These are phyloP conservation scores for Populus trichocarpa DNA, from an alignment of 441 rosid genomes.

Conservation along the genomic window DNA sequence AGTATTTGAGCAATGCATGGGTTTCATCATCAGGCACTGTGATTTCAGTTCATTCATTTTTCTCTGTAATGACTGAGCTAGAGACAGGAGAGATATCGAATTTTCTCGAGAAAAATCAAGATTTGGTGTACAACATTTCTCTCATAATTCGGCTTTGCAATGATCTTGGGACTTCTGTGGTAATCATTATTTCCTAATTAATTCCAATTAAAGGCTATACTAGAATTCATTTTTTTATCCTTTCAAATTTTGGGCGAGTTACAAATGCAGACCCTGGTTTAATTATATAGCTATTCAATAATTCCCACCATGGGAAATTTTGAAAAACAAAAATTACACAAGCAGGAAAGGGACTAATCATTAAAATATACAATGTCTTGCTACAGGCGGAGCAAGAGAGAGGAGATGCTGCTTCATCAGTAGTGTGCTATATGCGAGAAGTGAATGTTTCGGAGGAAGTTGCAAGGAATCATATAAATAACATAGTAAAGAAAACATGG, in stretches of 20 bases:
- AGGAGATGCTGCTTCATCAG: constrained; percentile 48
- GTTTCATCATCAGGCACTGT: constrained; percentile 40
- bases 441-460: constrained; percentile 23
- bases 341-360: background rate
- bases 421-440: constrained; percentile 38
- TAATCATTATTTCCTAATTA: background rate
- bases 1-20: constrained; percentile 41
- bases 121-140: constrained; percentile 31
- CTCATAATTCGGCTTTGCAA: constrained; percentile 49
- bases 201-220: background rate
- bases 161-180: constrained; percentile 47
- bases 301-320: background rate
- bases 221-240: background rate
- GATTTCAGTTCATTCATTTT: constrained; percentile 31
- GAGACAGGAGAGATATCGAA: background rate
- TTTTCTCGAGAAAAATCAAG: constrained; percentile 17
- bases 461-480: constrained; percentile 15
- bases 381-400: constrained; percentile 43
- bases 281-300: background rate
- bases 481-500: constrained; percentile 18
- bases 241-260: background rate
- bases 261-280: background rate
- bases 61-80: constrained; percentile 14
- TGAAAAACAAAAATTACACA: background rate
- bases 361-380: background rate